Base-by-base conservation (phyloP, 2,329 filamentous ascomycete genomes). In the Fusarium goolgardi region DNA sequence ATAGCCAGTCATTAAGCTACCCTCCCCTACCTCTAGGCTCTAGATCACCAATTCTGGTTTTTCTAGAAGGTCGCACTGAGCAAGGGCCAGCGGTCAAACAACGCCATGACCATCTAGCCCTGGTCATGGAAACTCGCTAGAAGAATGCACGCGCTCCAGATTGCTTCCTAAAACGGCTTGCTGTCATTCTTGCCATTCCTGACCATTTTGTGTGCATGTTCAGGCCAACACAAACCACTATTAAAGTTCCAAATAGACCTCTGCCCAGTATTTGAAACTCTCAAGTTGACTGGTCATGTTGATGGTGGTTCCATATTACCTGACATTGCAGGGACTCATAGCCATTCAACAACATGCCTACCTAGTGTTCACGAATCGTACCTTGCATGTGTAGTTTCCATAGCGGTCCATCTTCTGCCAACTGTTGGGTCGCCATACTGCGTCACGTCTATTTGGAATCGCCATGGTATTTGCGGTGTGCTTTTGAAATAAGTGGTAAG, bases 71-170 rank as follows among this genome's bases (percentile, higher is more conserved):
- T 54, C 41, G 55, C 54, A 58, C 58, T 41, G 46, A 53, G 52
- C 70, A 67, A 55, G 70, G 70, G 50, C 59, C 67, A 66, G 52
- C 61, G 50, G 51, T 51, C 53, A 65, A 32, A 49, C 57, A 65
- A 50, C 71, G 71, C 71, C 68, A 66, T 61, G 71, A 59, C 60
- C 71, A 73, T 40, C 68, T 49, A 46, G 52, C 65, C 70, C 71
- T 55, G 54, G 70, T 68, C 58, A 45, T 74, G 58, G 72, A 74
- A 74, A 62, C 69, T 67, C 72, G 64, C 72, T 73, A 74, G 72
- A 73, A 73, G 58, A 65, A 56, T 62, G 62, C 63, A 62, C 52
- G 47, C 67, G 60, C 52, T 47, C 63, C 54, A 69, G 65, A 66
- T 59, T 73, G 63, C 59, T 69, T 69, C 66, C 59, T 52, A 39